Conservation (phyloP, 164 flowering plant species). For the Cinnamomum micranthum region DNA sequence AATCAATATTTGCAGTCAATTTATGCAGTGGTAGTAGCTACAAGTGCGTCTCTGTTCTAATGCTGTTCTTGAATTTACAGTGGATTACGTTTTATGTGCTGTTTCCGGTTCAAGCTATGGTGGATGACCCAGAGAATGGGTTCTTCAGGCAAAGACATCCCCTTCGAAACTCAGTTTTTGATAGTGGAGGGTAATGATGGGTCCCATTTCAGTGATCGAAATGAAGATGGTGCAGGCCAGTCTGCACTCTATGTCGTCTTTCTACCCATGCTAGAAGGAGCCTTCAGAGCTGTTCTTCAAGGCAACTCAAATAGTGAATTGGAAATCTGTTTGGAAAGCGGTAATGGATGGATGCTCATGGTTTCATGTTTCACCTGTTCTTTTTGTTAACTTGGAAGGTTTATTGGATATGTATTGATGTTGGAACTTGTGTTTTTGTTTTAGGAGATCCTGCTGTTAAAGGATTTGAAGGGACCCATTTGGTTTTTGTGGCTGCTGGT, state of each 20-base stretch:
- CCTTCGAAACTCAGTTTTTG: constrained; percentile 79
- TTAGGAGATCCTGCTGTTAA: constrained; percentile 72
- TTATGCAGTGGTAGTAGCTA: too few species aligned
- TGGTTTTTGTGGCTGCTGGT: constrained; percentile 78
- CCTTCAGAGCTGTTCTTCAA: constrained; percentile 80
- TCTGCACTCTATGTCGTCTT: constrained; percentile 53
- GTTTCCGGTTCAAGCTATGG: constrained; percentile 82
- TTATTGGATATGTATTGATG: not conserved
- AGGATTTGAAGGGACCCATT: constrained; percentile 57
- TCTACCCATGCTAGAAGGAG: constrained; percentile 75
- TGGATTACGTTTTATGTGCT: constrained; percentile 71
- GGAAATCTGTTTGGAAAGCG: constrained; percentile 86
- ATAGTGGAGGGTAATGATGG: constrained; percentile 51
- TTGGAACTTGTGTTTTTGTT: not conserved
- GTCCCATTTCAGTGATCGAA: constrained; percentile 23
- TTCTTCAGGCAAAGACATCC: constrained; percentile 56
- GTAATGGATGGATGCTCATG: constrained; percentile 25
- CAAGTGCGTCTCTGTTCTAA: not conserved
- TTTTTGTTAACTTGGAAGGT: too few species aligned
- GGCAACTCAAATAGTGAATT: constrained; percentile 63
- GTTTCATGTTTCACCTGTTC: too few species aligned
- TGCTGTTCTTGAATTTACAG: constrained; percentile 22
- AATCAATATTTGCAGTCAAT: too few species aligned
- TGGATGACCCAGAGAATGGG: constrained; percentile 98
- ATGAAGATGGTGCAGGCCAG: constrained; percentile 18